Evolutionary conservation across 495 filamentous ascomycete species (phyloP).

Genomic region (Parachaetomium inaequale): DNA sequence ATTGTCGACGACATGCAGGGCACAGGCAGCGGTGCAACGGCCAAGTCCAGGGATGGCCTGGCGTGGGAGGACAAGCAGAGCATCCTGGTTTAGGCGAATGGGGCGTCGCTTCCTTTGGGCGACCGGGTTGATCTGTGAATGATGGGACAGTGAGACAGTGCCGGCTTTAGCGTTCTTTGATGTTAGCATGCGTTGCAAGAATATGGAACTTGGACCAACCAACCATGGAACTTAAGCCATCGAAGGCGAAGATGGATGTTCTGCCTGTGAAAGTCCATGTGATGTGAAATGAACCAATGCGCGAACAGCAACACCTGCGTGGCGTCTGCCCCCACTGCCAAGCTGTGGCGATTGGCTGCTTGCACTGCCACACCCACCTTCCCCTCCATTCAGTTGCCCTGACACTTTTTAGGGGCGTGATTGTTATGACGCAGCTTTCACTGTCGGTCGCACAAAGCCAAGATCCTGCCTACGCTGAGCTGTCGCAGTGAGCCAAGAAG

Average conservation of each 20-base stretch:
- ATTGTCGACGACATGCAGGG: slow-evolving; percentile 56
- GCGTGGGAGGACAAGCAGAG: neutral
- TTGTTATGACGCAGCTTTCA: slow-evolving; percentile 35
- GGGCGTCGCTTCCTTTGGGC: neutral
- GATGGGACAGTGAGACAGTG: too few relatives aligned
- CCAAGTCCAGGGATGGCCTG: neutral
- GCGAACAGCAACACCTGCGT: neutral
- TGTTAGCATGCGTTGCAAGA: too few relatives aligned
- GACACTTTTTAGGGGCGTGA: slow-evolving; percentile 11
- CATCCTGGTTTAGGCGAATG: neutral
- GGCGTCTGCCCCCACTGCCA: neutral
- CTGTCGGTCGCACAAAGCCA: slow-evolving; percentile 20
- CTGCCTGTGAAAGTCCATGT: too few relatives aligned
- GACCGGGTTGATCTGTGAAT: too few relatives aligned
- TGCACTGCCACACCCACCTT: slow-evolving; percentile 25
- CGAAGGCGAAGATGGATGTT: too few relatives aligned
- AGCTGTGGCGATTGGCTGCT: slow-evolving; percentile 16
- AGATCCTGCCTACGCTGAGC: slow-evolving; percentile 17
- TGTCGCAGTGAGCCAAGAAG: neutral
- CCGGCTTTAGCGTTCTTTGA: too few relatives aligned
- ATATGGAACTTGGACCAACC: too few relatives aligned
- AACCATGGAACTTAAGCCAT: too few relatives aligned
- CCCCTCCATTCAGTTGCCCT: slow-evolving; percentile 23
- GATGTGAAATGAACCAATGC: neutral
- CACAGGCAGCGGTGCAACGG: neutral